phyloP scores from a whole-genome alignment of 345 rosid genomes.

The Eucalyptus erythrocorys region DNA sequence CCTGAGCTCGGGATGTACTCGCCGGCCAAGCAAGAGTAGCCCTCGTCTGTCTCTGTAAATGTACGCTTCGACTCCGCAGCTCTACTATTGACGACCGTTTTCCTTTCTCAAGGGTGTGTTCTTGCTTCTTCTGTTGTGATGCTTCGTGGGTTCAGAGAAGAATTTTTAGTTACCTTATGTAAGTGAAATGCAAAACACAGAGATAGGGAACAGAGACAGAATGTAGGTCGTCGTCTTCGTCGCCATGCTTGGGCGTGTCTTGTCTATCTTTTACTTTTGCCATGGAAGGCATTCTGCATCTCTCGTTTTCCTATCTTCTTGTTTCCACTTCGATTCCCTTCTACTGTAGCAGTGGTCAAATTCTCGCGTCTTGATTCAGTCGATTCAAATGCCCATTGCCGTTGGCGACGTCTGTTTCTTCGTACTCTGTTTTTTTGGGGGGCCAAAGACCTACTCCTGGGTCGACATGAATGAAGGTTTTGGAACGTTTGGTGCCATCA shows the following conservation, averaged over 20 bases:
- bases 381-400: neutral
- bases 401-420: neutral
- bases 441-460: neutral
- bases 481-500: neutral
- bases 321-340: no score
- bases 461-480: neutral
- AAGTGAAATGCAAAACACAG: no score
- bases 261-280: neutral
- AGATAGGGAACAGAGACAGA: no score
- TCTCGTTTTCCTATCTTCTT: neutral
- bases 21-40: neutral
- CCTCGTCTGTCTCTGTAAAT: neutral
- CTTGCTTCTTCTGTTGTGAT: neutral
- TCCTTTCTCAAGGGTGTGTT: neutral
- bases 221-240: no score
- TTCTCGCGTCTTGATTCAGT: no score
- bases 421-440: neutral
- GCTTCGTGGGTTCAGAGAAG: no score
- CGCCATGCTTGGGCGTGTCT: no score
- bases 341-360: no score
- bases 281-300: neutral
- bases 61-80: neutral
- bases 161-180: no score
- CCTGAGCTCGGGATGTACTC: neutral
- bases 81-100: neutral